Conservation (phyloP, 345 rosid species). For the Gossypioides kirkii region DNA sequence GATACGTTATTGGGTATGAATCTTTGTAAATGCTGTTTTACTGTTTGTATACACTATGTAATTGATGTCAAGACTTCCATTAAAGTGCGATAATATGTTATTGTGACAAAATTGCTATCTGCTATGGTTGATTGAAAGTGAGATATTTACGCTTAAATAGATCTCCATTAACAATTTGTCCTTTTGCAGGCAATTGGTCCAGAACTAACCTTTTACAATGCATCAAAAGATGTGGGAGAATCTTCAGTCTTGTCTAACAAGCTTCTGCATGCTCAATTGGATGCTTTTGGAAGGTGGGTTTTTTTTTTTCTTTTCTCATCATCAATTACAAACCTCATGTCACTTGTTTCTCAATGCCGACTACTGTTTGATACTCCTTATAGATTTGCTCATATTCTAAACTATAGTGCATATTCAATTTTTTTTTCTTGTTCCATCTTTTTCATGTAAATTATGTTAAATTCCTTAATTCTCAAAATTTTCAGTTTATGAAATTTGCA, state of each 20-base stretch:
- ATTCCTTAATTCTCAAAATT: background rate
- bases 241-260: constrained; percentile 67
- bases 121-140: background rate
- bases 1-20: background rate
- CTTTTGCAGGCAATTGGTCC: constrained; percentile 82
- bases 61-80: background rate
- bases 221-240: constrained; percentile 64
- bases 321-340: background rate
- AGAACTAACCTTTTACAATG: constrained; percentile 85
- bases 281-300: constrained; percentile 66
- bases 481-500: background rate
- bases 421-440: background rate
- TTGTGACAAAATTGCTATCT: background rate
- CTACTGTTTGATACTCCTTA: background rate
- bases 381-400: constrained; percentile 1
- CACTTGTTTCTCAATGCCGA: background rate
- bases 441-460: constrained; percentile 2
- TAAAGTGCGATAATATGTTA: background rate
- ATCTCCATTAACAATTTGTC: constrained; percentile 16
- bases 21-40: background rate
- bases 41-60: background rate
- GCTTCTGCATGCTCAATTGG: constrained; percentile 87
- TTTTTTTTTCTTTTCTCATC: background rate
- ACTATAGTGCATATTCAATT: background rate
- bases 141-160: background rate